phyloP scores from a whole-genome alignment of 2,329 filamentous ascomycete genomes.

The Mycosphaerelloides madeirae region DNA sequence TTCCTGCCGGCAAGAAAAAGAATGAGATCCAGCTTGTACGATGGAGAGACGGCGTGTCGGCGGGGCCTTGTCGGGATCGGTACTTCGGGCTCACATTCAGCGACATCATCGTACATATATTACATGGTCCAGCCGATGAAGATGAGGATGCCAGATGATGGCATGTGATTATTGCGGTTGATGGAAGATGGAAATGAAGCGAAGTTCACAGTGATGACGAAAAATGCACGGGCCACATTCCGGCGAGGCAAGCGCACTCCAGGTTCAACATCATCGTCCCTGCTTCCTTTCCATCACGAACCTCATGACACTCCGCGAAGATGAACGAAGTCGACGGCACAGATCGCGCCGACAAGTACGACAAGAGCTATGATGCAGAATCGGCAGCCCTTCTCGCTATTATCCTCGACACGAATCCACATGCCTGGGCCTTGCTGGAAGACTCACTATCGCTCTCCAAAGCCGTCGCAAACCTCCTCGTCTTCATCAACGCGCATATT shows the following conservation, averaged over 20 bases:
- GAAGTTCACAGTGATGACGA: no score
- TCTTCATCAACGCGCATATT: constrained; percentile 95
- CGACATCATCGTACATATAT: constrained; percentile 1
- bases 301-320: background rate
- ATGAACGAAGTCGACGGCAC: constrained; percentile 65
- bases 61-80: constrained; percentile 10
- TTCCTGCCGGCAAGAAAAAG: no score
- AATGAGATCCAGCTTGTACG: no score
- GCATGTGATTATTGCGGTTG: no score
- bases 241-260: background rate
- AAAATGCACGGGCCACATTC: background rate
- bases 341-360: constrained; percentile 36
- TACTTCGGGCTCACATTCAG: constrained; percentile 31
- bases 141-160: no score
- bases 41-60: no score
- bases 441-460: constrained; percentile 72
- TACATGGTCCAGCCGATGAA: no score
- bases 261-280: no score
- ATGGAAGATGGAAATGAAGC: no score
- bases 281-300: background rate
- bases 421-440: constrained; percentile 80
- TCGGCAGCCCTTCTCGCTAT: constrained; percentile 81
- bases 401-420: constrained; percentile 92
- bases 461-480: constrained; percentile 80
- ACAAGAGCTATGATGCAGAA: constrained; percentile 32